These are phyloP conservation scores for Lactifluus rugatus DNA, from an alignment of 768 basidiomycete species.

Conservation along the genomic window DNA sequence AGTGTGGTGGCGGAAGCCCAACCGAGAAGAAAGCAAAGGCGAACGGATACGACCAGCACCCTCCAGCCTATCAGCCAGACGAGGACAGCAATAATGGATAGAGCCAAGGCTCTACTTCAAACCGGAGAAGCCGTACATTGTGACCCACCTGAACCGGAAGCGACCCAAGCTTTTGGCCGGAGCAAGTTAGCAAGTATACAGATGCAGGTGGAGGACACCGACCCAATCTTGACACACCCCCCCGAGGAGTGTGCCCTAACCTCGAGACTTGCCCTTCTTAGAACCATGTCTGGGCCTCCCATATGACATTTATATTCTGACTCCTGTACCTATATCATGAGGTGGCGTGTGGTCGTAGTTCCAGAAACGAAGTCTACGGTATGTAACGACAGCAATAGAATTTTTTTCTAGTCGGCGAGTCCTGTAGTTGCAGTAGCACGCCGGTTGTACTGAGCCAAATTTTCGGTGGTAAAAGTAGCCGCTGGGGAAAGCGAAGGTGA, in stretches of 20 bases:
- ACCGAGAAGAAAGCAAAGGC: conserved; percentile 12
- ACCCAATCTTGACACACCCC: not conserved
- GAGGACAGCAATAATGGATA: conserved; percentile 17
- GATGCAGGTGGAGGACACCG: not conserved
- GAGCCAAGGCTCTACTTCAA: conserved; percentile 17
- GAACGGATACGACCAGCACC: not conserved
- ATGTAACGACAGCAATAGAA: too few species aligned
- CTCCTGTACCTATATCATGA: not conserved
- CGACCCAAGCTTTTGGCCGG: conserved; percentile 22
- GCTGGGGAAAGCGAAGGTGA: not conserved
- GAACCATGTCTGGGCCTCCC: conserved; percentile 5
- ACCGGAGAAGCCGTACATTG: not conserved
- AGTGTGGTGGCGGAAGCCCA: conserved; percentile 11
- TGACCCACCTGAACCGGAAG: conserved; percentile 3
- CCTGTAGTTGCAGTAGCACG: not conserved
- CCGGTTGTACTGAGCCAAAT: not conserved
- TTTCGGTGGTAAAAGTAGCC: not conserved
- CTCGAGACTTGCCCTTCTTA: conserved; percentile 12
- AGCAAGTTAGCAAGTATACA: conserved; percentile 18
- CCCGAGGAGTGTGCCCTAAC: conserved; percentile 5
- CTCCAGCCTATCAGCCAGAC: conserved; percentile 16
- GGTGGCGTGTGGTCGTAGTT: too few species aligned
- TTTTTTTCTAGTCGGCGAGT: too few species aligned
- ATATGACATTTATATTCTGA: not conserved
- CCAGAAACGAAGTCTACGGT: not conserved